phyloP scores from a whole-genome alignment of 2,329 filamentous ascomycete species.

The Botrytis paeoniae region DNA sequence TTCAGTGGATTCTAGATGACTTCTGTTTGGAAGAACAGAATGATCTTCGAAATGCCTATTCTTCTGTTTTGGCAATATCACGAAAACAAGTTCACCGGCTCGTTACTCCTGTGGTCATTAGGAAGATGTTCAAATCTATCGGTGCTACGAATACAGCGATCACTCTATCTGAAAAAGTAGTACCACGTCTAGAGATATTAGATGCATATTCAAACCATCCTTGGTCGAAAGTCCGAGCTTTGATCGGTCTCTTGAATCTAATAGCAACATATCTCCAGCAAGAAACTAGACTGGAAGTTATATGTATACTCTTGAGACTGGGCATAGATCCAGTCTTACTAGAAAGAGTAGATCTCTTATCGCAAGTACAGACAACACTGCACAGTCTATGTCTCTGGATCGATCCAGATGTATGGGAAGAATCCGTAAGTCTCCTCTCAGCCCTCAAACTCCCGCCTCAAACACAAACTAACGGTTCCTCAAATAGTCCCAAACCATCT shows the following conservation, averaged over 20 bases:
- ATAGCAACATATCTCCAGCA: conserved; percentile 33
- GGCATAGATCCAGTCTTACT: conserved; percentile 52
- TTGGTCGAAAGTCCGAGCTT: conserved; percentile 32
- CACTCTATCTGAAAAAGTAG: conserved; percentile 30
- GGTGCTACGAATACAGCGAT: conserved; percentile 53
- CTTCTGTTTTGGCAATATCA: conserved; percentile 49
- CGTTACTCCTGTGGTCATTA: conserved; percentile 46
- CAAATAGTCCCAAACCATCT: conserved; percentile 50
- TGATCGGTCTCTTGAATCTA: conserved; percentile 28
- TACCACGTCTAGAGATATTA: conserved; percentile 22
- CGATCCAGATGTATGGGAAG: conserved; percentile 39
- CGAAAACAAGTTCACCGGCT: conserved; percentile 45
- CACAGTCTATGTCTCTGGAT: conserved; percentile 45
- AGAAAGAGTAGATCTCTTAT: conserved; percentile 44
- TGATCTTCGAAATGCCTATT: conserved; percentile 59
- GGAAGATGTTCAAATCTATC: conserved; percentile 55
- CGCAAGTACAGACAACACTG: conserved; percentile 44
- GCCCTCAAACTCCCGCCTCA: not conserved
- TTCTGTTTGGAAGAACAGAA: conserved; percentile 54
- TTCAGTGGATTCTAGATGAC: conserved; percentile 64
- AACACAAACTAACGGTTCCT: conserved; percentile 21
- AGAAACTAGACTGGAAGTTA: conserved; percentile 38
- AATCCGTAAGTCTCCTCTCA: conserved; percentile 38
- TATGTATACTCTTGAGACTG: conserved; percentile 52
- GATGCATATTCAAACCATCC: conserved; percentile 30